Conservation (phyloP, 2,329 filamentous ascomycete species). For the Claviceps sp. region DNA sequence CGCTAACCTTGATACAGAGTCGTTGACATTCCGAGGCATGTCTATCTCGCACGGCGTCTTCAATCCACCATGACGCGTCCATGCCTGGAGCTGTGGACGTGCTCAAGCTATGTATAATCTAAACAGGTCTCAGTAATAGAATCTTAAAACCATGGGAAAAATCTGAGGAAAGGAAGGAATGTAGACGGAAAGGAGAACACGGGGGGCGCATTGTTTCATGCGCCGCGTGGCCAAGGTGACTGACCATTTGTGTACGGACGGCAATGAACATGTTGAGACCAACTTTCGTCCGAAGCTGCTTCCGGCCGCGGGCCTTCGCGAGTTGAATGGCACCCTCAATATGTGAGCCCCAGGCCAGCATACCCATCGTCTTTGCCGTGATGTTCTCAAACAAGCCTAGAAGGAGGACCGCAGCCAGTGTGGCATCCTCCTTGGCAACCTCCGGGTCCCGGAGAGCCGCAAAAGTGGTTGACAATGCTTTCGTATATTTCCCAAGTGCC, state of each 20-base stretch:
- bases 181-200: no score
- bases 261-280: slow-evolving; percentile 44
- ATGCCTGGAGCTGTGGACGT: slow-evolving; percentile 37
- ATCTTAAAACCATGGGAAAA: background rate
- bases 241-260: slow-evolving; percentile 47
- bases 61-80: slow-evolving; percentile 47
- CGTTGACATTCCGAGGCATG: slow-evolving; percentile 34
- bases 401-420: slow-evolving; percentile 45
- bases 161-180: background rate
- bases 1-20: slow-evolving; percentile 39
- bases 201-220: background rate
- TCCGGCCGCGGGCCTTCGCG: slow-evolving; percentile 42
- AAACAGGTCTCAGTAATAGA: slow-evolving; percentile 3
- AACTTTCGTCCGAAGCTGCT: slow-evolving; percentile 38
- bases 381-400: slow-evolving; percentile 50
- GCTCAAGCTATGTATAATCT: slow-evolving; percentile 45
- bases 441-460: slow-evolving; percentile 37
- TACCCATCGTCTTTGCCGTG: slow-evolving; percentile 37
- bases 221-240: slow-evolving; percentile 5
- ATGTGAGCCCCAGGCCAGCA: slow-evolving; percentile 48
- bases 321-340: slow-evolving; percentile 51
- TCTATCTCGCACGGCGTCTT: slow-evolving; percentile 35
- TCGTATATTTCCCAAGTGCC: slow-evolving; percentile 40
- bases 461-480: slow-evolving; percentile 39
- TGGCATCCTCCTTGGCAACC: slow-evolving; percentile 38